phyloP scores from a whole-genome alignment of 306 rosid genomes.

The Oemleria cerasiformis region DNA sequence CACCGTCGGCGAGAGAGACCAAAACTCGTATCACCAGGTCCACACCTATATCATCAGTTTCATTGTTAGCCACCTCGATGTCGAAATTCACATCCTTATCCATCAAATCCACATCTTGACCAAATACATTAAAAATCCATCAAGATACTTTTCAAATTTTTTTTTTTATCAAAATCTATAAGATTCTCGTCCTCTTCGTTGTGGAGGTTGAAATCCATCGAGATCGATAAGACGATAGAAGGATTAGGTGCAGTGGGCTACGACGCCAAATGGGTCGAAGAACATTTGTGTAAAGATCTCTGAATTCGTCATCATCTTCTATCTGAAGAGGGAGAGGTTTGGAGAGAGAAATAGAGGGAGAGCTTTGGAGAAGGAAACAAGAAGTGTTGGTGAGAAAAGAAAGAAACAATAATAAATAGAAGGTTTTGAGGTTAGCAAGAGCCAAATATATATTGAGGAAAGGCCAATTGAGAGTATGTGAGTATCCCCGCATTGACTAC shows the following conservation, averaged over 20 bases:
- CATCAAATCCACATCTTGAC: slow-evolving; percentile 38
- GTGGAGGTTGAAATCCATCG: slow-evolving; percentile 63
- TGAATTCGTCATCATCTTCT: slow-evolving; percentile 98
- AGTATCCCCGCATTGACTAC: no score
- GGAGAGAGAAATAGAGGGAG: no score
- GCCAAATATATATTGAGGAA: no score
- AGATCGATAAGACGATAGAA: slow-evolving; percentile 9
- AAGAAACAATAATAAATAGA: no score
- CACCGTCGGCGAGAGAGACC: no score
- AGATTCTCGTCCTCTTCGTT: slow-evolving; percentile 36
- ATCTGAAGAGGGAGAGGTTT: no score
- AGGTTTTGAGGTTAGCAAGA: no score
- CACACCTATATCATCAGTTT: not conserved
- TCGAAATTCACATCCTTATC: slow-evolving; percentile 76
- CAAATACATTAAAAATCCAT: slow-evolving; percentile 26
- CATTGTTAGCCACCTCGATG: slow-evolving; percentile 58
- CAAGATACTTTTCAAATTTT: not conserved
- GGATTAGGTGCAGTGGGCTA: slow-evolving; percentile 32
- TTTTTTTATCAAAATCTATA: slow-evolving; percentile 16
- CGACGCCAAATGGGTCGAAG: slow-evolving; percentile 55
- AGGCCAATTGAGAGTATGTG: no score
- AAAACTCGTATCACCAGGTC: no score
- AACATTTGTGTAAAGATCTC: slow-evolving; percentile 81
- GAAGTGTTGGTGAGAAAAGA: no score
- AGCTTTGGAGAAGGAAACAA: no score